These are phyloP conservation scores for Rhodotorula toruloides DNA, from an alignment of 768 basidiomycete species.

Conservation along the genomic window DNA sequence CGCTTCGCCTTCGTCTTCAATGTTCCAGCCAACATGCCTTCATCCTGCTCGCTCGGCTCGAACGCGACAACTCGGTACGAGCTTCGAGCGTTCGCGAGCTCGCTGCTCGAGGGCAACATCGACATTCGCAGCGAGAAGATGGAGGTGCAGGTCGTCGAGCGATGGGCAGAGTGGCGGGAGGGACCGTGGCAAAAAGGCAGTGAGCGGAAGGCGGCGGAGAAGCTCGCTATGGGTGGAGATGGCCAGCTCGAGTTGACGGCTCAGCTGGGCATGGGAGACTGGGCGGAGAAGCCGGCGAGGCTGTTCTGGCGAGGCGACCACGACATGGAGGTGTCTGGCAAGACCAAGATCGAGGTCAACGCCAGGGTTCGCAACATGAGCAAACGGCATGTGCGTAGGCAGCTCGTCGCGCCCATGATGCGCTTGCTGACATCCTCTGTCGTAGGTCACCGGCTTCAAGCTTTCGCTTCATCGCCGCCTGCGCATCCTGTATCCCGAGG, in stretches of 20 bases:
- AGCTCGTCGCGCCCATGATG: not conserved
- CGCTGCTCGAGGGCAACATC: conserved; percentile 28
- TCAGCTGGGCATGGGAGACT: conserved; percentile 20
- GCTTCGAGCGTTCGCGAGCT: conserved; percentile 34
- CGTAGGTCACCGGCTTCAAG: conserved; percentile 36
- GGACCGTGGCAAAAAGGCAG: conserved; percentile 17
- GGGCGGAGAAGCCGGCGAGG: conserved; percentile 17
- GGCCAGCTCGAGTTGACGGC: conserved; percentile 26
- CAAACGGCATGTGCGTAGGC: conserved; percentile 31
- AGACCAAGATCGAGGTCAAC: conserved; percentile 10
- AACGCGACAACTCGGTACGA: conserved; percentile 36
- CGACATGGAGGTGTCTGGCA: conserved; percentile 12
- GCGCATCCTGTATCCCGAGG: conserved; percentile 3
- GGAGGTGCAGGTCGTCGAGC: conserved; percentile 37
- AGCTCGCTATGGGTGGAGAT: conserved; percentile 15
- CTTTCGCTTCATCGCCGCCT: conserved; percentile 34
- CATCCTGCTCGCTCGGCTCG: conserved; percentile 35
- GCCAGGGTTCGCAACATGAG: conserved; percentile 33
- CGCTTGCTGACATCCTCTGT: not conserved
- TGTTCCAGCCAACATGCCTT: conserved; percentile 32
- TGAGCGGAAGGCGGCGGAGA: conserved; percentile 17
- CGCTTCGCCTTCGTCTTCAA: conserved; percentile 40
- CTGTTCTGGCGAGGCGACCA: conserved; percentile 37
- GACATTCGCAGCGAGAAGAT: conserved; percentile 24
- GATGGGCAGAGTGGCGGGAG: conserved; percentile 40